Percentiles rank a stretch among this genome's conserved stretches.
These are phyloP conservation scores for Amanita jacksonii DNA, from an alignment of 768 basidiomycete species.

Conservation along the genomic window DNA sequence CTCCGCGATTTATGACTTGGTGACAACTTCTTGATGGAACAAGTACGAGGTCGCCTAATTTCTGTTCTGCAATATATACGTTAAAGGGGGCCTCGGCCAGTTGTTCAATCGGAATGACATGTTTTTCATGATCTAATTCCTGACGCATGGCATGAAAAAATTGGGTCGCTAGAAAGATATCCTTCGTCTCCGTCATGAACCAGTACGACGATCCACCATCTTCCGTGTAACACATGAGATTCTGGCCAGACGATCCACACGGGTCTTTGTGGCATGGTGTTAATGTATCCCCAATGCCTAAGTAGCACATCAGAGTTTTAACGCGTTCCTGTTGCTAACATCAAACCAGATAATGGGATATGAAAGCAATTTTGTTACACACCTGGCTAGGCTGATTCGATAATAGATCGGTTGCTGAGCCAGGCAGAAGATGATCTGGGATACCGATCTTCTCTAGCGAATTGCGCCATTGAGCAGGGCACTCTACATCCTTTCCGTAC, in stretches of 20 bases:
- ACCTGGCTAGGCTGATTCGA: conserved; percentile 38
- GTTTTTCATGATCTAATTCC: conserved; percentile 68
- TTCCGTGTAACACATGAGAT: conserved; percentile 79
- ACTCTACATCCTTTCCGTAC: conserved; percentile 73
- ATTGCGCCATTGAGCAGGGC: conserved; percentile 53
- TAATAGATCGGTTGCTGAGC: conserved; percentile 47
- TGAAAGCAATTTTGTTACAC: conserved; percentile 13
- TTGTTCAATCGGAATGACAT: conserved; percentile 53
- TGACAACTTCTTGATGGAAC: conserved; percentile 78
- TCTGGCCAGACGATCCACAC: conserved; percentile 78
- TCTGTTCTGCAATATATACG: conserved; percentile 65
- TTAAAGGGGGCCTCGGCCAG: conserved; percentile 56
- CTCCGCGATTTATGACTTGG: conserved; percentile 75
- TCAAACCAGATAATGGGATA: not conserved
- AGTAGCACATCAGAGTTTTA: conserved; percentile 80
- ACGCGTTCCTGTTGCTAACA: conserved; percentile 36
- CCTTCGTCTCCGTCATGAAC: conserved; percentile 72
- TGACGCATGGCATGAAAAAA: conserved; percentile 50
- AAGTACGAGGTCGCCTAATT: conserved; percentile 66
- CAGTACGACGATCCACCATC: conserved; percentile 66
- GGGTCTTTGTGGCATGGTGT: conserved; percentile 82
- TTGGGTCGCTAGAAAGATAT: conserved; percentile 40
- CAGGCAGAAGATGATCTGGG: conserved; percentile 43
- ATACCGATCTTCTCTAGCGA: conserved; percentile 48
- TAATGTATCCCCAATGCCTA: conserved; percentile 75